Percentiles rank a stretch among this genome's conserved stretches.
Evolutionary conservation across 106 monocot genomes (phyloP).

Genomic region (Dendrobium huoshanense): DNA sequence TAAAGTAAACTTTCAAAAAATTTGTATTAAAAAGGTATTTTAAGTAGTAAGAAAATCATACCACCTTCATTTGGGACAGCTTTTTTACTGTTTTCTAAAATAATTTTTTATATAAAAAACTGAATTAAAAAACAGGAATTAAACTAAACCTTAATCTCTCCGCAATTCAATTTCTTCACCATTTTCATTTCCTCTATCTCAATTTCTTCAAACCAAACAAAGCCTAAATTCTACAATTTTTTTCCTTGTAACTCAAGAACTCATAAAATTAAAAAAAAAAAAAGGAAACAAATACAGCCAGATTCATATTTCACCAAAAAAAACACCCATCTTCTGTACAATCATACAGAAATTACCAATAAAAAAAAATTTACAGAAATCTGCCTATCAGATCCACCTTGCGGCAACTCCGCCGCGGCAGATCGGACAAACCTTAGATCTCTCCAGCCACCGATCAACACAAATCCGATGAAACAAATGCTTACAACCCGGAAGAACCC

Average conservation of each 20-base stretch:
- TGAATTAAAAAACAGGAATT: too few species aligned
- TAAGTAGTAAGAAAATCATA: too few species aligned
- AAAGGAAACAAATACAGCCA: neutral
- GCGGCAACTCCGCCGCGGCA: slow-evolving; percentile 21
- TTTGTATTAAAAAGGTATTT: too few species aligned
- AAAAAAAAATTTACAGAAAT: neutral
- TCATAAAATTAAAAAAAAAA: neutral
- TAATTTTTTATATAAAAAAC: too few species aligned
- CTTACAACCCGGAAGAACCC: slow-evolving; percentile 36
- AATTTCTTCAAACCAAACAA: too few species aligned
- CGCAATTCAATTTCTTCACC: too few species aligned
- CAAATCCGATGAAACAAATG: slow-evolving; percentile 48
- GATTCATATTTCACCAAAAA: neutral
- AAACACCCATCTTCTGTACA: neutral
- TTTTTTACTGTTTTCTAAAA: too few species aligned
- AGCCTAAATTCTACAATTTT: too few species aligned
- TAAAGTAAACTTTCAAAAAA: too few species aligned
- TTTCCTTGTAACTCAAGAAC: neutral
- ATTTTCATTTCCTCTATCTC: too few species aligned
- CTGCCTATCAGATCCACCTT: neutral
- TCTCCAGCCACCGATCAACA: slow-evolving; percentile 52
- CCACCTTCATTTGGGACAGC: too few species aligned
- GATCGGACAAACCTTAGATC: slow-evolving; percentile 36
- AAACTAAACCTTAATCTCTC: too few species aligned
- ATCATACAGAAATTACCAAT: neutral